Evolutionary conservation across 2,329 filamentous ascomycete species (phyloP), one percentile per base, ranked within the genome.

Genomic region (Paraphoma chrysanthemicola): DNA sequence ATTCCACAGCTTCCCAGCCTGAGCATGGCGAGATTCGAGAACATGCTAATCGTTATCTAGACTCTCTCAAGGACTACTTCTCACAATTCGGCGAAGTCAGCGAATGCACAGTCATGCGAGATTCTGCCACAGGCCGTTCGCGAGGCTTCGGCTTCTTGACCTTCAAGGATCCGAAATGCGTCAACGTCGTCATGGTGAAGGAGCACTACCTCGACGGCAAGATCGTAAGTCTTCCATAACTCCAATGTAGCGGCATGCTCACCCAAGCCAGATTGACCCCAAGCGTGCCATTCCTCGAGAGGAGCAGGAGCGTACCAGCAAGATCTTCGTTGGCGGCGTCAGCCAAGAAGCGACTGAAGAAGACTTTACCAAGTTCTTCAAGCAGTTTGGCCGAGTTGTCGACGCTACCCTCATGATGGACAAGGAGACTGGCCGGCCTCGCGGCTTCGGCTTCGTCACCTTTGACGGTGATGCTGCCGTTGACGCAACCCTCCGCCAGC

Each of bases 331-430:
- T 18, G 95, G 95, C 31, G 95, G 95, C 71, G 95, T 99, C 54
- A 96, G 92, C 77, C 95, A 98, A 79, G 95, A 99, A 71, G 95
- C 94, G 0, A 97, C 92, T 1, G 95, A 99, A 71, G 89, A 93
- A 60, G 93, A 98, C 74, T 99, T 99, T 77, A 93, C 92, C 73
- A 90, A 95, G 57, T 99, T 97, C 79, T 99, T 99, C 80, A 92
- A 91, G 71, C 92, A 97, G 72, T 99, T 98, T 70, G 95, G 95
- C 29, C 89, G 94, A 59, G 95, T 99, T 17, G 90, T 99, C 39
- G 95, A 99, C 79, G 95, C 95, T 1, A 99, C 95, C 0, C 87
- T 99, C 2, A 99, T 99, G 95, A 99, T 99, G 88, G 95, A 99
- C 77, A 99, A 99, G 79, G 95, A 99, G 77, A 99, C 95, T 0